phyloP scores from a whole-genome alignment of 176 grass and related monocot species.

The Olyra latifolia region DNA sequence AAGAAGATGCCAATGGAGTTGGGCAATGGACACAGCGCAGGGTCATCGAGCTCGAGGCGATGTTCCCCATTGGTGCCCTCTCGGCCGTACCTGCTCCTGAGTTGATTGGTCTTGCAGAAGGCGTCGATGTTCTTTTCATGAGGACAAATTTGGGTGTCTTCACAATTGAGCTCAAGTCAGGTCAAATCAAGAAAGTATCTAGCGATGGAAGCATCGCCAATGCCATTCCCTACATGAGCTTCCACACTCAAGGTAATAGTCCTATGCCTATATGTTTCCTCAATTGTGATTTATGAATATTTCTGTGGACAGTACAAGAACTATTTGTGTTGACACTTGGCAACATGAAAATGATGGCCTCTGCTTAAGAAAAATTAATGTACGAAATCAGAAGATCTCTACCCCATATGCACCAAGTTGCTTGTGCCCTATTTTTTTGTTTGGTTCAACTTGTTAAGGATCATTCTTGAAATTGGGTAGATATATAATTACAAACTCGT shows the following conservation, averaged over 20 bases:
- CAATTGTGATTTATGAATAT: background rate
- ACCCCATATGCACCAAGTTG: background rate
- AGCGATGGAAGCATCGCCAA: background rate
- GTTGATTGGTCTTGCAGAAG: too few relatives aligned
- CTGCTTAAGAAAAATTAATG: too few relatives aligned
- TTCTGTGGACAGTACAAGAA: too few relatives aligned
- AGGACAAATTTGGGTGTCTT: background rate
- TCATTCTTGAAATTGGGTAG: background rate
- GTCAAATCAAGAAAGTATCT: background rate
- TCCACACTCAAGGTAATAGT: constrained; percentile 26
- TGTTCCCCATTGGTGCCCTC: background rate
- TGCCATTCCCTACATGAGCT: constrained; percentile 19
- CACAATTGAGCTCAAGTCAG: constrained; percentile 27
- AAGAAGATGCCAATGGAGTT: background rate
- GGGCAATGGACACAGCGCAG: background rate
- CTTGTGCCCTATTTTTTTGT: too few relatives aligned
- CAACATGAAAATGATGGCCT: background rate
- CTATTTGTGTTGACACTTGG: background rate
- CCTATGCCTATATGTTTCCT: background rate
- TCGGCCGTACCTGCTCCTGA: too few relatives aligned
- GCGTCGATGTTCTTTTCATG: background rate
- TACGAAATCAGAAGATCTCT: background rate
- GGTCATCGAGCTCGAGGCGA: background rate
- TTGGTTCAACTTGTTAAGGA: background rate
- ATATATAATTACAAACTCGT: background rate